phyloP scores from a whole-genome alignment of 108 stramenopile species.

The Fistulifera pelliculosa region DNA sequence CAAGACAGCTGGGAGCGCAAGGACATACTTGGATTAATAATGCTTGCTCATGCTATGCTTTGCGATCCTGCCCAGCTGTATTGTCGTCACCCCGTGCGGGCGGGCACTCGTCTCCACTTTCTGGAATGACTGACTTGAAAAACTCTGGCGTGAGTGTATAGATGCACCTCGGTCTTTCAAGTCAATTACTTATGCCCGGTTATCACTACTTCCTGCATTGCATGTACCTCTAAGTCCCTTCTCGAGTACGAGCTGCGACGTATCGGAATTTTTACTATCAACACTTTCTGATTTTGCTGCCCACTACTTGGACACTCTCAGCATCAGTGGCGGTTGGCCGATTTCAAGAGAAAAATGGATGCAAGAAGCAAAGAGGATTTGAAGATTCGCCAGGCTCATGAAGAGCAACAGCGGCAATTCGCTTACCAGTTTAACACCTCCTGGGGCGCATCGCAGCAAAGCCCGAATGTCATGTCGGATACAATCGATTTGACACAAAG shows the following conservation, averaged over 20 bases:
- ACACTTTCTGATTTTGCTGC: conserved; percentile 56
- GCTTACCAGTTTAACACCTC: conserved; percentile 37
- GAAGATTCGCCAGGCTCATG: conserved; percentile 34
- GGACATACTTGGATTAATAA: conserved; percentile 66
- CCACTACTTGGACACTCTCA: conserved; percentile 50
- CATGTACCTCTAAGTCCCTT: conserved; percentile 13
- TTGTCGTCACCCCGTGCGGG: conserved; percentile 39
- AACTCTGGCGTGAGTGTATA: conserved; percentile 38
- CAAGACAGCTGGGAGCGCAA: conserved; percentile 46
- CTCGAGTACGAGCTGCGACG: conserved; percentile 13
- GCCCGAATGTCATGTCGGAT: conserved; percentile 31
- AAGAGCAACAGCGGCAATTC: conserved; percentile 49
- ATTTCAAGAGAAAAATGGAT: conserved; percentile 60
- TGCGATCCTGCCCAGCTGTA: conserved; percentile 28
- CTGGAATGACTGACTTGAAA: conserved; percentile 25
- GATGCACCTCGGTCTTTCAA: conserved; percentile 42
- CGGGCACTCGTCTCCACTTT: conserved; percentile 7
- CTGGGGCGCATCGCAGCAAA: conserved; percentile 6
- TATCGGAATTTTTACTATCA: conserved; percentile 55
- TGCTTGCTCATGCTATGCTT: conserved; percentile 51
- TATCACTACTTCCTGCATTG: conserved; percentile 49
- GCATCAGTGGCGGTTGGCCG: conserved; percentile 37
- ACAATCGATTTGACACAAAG: conserved; percentile 65
- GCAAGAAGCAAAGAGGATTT: conserved; percentile 52
- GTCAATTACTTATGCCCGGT: conserved; percentile 61